These are phyloP conservation scores for Epichloe baconii DNA, from an alignment of 2,329 filamentous ascomycete genomes.

Conservation along the genomic window DNA sequence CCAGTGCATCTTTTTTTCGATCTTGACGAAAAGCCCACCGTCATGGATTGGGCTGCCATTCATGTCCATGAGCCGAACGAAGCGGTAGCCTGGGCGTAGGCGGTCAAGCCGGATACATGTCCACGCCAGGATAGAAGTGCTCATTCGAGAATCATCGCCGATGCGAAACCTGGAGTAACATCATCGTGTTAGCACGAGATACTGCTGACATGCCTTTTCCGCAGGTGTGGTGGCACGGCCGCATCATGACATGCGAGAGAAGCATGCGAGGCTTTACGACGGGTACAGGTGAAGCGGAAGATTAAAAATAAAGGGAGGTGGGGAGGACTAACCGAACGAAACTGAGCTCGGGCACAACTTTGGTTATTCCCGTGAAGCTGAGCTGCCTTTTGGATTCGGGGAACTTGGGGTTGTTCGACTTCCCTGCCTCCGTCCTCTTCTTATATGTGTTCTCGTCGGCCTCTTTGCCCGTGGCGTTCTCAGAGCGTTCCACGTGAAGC, in stretches of 20 bases:
- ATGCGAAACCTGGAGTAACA: conserved; percentile 34
- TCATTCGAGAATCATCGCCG: conserved; percentile 32
- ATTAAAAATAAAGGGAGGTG: neutral
- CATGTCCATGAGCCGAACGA: conserved; percentile 35
- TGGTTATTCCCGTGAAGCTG: conserved; percentile 42
- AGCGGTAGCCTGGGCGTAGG: conserved; percentile 40
- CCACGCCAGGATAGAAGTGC: conserved; percentile 34
- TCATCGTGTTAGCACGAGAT: conserved; percentile 9
- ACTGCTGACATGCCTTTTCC: neutral
- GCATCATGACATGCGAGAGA: neutral
- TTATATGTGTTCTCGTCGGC: conserved; percentile 44
- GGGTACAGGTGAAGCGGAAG: neutral
- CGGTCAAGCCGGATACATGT: conserved; percentile 48
- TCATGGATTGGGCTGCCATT: conserved; percentile 31
- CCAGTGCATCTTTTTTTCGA: conserved; percentile 28
- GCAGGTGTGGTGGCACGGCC: neutral
- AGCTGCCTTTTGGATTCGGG: conserved; percentile 37
- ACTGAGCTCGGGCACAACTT: conserved; percentile 55
- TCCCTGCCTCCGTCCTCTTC: conserved; percentile 39
- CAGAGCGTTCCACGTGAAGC: conserved; percentile 59
- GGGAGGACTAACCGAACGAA: conserved; percentile 51
- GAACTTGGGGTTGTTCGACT: conserved; percentile 53
- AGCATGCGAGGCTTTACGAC: neutral
- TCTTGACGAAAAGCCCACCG: conserved; percentile 37
- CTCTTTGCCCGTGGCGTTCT: conserved; percentile 18